A percentile compares a stretch with the other conserved stretches of the same genome.
phyloP scores from a whole-genome alignment of 768 basidiomycete species.

The Leccinum arenicola region DNA sequence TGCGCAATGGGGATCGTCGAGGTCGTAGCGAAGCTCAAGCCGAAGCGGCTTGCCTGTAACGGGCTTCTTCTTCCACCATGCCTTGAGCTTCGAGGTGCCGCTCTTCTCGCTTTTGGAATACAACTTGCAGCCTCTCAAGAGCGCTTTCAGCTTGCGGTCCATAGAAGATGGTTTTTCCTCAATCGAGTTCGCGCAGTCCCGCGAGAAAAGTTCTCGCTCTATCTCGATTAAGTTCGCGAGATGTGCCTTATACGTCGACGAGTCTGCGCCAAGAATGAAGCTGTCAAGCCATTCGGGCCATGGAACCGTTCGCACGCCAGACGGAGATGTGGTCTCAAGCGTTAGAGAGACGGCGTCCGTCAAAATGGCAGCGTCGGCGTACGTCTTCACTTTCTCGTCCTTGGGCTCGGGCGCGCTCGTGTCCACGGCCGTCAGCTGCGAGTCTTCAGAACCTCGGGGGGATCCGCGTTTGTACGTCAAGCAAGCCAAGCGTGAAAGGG shows the following conservation, averaged over 20 bases:
- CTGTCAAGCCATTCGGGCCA: slow-evolving; percentile 42
- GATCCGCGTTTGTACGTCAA: slow-evolving; percentile 31
- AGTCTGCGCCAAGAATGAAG: slow-evolving; percentile 35
- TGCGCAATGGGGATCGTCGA: slow-evolving; percentile 39
- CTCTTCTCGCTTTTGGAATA: slow-evolving; percentile 30
- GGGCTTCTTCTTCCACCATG: slow-evolving; percentile 65
- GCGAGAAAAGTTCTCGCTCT: slow-evolving; percentile 32
- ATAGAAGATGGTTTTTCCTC: slow-evolving; percentile 28
- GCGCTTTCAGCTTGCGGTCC: slow-evolving; percentile 40
- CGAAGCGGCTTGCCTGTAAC: slow-evolving; percentile 35
- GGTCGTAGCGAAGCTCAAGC: slow-evolving; percentile 39
- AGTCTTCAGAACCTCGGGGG: slow-evolving; percentile 66
- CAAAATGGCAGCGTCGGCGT: slow-evolving; percentile 18
- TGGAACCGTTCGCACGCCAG: slow-evolving; percentile 29
- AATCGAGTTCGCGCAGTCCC: slow-evolving; percentile 15
- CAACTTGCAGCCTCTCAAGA: slow-evolving; percentile 43
- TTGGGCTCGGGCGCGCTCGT: slow-evolving; percentile 14
- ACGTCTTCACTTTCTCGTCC: slow-evolving; percentile 15
- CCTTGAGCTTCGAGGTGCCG: slow-evolving; percentile 51
- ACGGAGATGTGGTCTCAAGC: slow-evolving; percentile 18
- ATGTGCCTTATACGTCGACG: slow-evolving; percentile 35
- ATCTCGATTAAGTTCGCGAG: slow-evolving; percentile 36
- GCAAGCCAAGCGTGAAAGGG: slow-evolving; percentile 7
- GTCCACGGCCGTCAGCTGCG: slow-evolving; percentile 51
- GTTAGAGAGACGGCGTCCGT: slow-evolving; percentile 18